Evolutionary conservation across 495 filamentous ascomycete genomes (phyloP).

Genomic region (Aspergillus ellipticus): DNA sequence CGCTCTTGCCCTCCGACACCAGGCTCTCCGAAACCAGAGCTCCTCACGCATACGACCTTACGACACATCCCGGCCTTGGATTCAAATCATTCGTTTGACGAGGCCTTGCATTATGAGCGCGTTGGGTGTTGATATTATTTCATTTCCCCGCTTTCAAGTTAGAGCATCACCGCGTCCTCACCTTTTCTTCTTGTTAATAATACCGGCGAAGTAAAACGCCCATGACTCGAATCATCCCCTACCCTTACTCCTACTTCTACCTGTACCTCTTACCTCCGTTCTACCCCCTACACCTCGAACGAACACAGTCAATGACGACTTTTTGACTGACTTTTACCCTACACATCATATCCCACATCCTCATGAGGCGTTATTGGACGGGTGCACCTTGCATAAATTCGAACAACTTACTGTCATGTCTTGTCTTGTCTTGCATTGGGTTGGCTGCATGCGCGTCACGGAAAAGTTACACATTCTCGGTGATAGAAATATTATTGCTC

Average conservation of each 20-base stretch:
- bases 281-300: neutral
- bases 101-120: constrained; percentile 15
- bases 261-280: too few relatives aligned
- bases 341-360: neutral
- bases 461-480: neutral
- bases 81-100: neutral
- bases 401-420: neutral
- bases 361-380: neutral
- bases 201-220: neutral
- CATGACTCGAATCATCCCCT: neutral
- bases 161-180: constrained; percentile 1
- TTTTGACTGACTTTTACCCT: neutral
- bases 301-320: neutral
- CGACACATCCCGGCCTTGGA: constrained; percentile 1
- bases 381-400: neutral
- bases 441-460: neutral
- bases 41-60: constrained; percentile 2
- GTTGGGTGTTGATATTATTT: constrained; percentile 10
- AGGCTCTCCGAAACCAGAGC: neutral
- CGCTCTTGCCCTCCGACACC: too few relatives aligned
- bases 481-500: neutral
- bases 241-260: neutral
- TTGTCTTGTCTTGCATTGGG: constrained; percentile 2
- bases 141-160: constrained; percentile 1
- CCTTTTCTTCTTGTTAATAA: constrained; percentile 6